phyloP scores from a whole-genome alignment of 2,329 filamentous ascomycete species.

The Corniculantispora saksenae region DNA sequence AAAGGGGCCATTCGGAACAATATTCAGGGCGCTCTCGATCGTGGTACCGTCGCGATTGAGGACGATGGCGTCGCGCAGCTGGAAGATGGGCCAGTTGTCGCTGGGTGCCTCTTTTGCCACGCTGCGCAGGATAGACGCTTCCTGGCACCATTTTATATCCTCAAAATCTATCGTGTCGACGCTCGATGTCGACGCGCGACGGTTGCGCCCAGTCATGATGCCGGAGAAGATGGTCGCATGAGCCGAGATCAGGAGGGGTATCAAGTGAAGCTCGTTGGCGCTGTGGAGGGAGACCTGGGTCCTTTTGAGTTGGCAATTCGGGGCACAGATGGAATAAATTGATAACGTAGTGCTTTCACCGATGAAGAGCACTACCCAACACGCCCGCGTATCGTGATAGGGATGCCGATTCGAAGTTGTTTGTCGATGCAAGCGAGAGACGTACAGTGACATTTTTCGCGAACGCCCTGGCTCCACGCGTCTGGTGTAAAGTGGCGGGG shows the following conservation, averaged over 20 bases:
- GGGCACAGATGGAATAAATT: too few species aligned
- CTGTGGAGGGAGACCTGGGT: background rate
- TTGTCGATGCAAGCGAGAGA: background rate
- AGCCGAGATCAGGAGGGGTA: constrained; percentile 22
- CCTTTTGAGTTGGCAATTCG: background rate
- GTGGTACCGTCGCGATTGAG: constrained; percentile 53
- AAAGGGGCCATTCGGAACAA: constrained; percentile 61
- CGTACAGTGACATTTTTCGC: background rate
- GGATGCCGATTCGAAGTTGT: background rate
- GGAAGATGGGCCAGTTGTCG: constrained; percentile 62
- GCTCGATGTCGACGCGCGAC: constrained; percentile 47
- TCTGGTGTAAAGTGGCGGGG: constrained; percentile 19
- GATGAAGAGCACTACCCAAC: background rate
- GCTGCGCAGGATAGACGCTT: constrained; percentile 36
- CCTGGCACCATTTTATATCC: constrained; percentile 36
- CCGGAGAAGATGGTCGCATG: constrained; percentile 12
- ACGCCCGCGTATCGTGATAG: background rate
- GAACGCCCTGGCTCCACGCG: background rate
- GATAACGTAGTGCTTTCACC: background rate
- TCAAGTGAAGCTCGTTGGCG: background rate
- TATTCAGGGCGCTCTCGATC: constrained; percentile 62
- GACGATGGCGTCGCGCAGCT: constrained; percentile 62
- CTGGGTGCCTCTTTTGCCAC: constrained; percentile 32
- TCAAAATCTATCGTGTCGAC: constrained; percentile 44
- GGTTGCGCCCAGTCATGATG: constrained; percentile 42